Evolutionary conservation across 2,329 filamentous ascomycete genomes (phyloP).

Genomic region (Madurella mycetomatis): DNA sequence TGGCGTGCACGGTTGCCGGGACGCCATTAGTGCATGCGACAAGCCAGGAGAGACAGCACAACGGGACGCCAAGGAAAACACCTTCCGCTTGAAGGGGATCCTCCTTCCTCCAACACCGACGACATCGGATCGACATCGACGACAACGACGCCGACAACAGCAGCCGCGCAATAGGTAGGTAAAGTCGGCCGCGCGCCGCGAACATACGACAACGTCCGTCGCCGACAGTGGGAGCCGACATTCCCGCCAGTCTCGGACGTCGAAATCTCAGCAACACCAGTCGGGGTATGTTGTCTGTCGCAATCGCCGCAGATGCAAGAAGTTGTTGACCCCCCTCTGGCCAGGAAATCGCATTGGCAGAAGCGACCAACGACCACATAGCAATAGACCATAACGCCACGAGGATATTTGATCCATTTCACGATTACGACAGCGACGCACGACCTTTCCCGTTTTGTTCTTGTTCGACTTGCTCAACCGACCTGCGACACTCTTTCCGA

Average conservation of each 20-base stretch:
- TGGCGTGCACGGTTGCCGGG: conserved; percentile 27
- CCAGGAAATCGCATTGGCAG: conserved; percentile 9
- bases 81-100: conserved; percentile 17
- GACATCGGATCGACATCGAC: conserved; percentile 14
- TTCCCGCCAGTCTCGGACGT: not conserved
- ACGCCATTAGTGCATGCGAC: conserved; percentile 25
- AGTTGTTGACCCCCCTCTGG: conserved; percentile 11
- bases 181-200: conserved; percentile 15
- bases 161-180: conserved; percentile 20
- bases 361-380: conserved; percentile 2
- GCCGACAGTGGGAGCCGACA: conserved; percentile 4
- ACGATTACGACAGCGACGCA: conserved; percentile 12
- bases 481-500: conserved; percentile 9
- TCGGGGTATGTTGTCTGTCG: conserved; percentile 11
- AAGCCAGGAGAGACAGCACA: conserved; percentile 17
- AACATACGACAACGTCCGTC: conserved; percentile 9
- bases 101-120: conserved; percentile 21
- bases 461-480: conserved; percentile 9
- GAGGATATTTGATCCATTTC: not conserved
- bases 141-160: conserved; percentile 18
- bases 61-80: conserved; percentile 26
- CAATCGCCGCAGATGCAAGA: not conserved
- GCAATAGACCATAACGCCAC: not conserved
- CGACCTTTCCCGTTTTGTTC: conserved; percentile 10
- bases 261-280: not conserved